Percentiles rank a stretch among this genome's conserved stretches.
These are phyloP conservation scores for Rosa hybrid DNA, from an alignment of 331 rosid species.

Conservation along the genomic window DNA sequence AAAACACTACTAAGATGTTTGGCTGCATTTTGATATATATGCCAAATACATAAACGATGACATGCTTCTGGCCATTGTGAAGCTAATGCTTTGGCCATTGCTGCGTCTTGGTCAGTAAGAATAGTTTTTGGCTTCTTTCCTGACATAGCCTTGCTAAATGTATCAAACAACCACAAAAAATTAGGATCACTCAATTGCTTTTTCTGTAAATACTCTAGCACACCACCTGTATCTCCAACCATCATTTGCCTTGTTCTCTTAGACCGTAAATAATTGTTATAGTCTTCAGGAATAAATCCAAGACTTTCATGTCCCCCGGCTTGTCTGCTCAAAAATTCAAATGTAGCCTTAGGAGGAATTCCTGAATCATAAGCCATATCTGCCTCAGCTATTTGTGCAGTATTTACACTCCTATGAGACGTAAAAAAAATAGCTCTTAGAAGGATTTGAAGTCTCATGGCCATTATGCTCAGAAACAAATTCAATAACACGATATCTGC, in stretches of 20 bases:
- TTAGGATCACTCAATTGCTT: not conserved
- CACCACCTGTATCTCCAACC: not conserved
- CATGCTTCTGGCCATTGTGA: not conserved
- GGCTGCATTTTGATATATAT: not conserved
- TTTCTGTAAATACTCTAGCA: not conserved
- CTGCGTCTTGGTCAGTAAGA: constrained; percentile 1
- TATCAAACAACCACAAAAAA: constrained; percentile 7
- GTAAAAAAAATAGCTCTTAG: not conserved
- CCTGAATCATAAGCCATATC: not conserved
- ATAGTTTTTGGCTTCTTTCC: constrained; percentile 2
- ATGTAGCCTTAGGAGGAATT: not conserved
- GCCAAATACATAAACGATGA: not conserved
- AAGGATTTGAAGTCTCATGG: not conserved
- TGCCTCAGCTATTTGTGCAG: not conserved
- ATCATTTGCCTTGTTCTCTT: not conserved
- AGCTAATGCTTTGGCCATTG: constrained; percentile 4
- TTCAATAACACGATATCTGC: not conserved
- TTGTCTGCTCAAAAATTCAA: not conserved
- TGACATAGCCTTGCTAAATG: not conserved
- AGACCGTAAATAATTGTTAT: not conserved
- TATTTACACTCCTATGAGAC: not conserved
- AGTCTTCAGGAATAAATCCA: not conserved
- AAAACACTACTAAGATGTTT: not conserved
- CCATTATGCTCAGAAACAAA: not conserved
- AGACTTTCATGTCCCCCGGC: not conserved